Conservation (phyloP, 768 basidiomycete genomes). For the Trametes cinnabarina region DNA sequence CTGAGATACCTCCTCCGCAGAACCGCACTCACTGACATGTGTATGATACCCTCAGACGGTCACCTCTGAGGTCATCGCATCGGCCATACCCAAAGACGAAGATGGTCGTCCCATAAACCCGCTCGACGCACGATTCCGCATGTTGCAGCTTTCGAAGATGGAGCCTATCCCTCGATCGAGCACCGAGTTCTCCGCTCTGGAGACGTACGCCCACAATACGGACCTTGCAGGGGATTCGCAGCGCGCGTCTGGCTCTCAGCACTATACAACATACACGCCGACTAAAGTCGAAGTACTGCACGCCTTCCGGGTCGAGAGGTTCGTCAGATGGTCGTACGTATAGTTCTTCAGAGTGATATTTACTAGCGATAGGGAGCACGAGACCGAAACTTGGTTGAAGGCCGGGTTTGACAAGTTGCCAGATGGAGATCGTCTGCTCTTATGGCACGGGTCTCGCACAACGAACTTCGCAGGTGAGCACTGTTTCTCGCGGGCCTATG, state of each 20-base stretch:
- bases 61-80: conserved; percentile 52
- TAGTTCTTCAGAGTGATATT: not conserved
- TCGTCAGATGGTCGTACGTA: not conserved
- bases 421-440: conserved; percentile 51
- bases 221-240: conserved; percentile 53
- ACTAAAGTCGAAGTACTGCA: conserved; percentile 39
- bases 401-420: conserved; percentile 42
- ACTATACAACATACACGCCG: no score
- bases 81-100: conserved; percentile 37
- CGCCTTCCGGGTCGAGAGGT: conserved; percentile 58
- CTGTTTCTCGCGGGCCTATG: not conserved
- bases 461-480: conserved; percentile 61
- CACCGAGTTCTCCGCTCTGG: conserved; percentile 48
- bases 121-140: conserved; percentile 53
- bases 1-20: not conserved
- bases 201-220: conserved; percentile 51
- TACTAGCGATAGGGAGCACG: conserved; percentile 30
- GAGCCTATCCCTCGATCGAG: conserved; percentile 40
- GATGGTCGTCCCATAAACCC: conserved; percentile 52
- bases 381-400: conserved; percentile 41
- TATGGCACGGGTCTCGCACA: conserved; percentile 64
- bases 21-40: no score
- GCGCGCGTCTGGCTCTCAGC: conserved; percentile 26
- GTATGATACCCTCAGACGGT: conserved; percentile 43
- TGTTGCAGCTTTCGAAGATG: conserved; percentile 52